phyloP scores from a whole-genome alignment of 805 yeast species.

The Wilhelminamyces savonicus region DNA sequence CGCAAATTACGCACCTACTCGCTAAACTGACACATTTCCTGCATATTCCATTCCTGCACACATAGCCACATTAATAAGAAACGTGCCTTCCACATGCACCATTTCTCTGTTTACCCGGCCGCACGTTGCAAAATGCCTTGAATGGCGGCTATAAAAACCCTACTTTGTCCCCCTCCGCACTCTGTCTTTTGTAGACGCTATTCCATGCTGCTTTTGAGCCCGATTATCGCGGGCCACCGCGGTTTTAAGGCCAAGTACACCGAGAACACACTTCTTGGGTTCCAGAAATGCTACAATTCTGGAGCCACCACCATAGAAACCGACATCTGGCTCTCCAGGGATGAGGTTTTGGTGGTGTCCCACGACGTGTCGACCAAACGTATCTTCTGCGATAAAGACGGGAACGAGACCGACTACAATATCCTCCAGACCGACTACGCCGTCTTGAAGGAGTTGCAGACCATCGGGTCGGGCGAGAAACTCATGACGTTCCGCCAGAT shows the following conservation, averaged over 20 bases:
- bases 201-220: too few species aligned
- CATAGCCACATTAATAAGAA: too few species aligned
- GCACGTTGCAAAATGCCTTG: too few species aligned
- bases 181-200: too few species aligned
- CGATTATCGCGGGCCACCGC: constrained; percentile 35
- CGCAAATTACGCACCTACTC: too few species aligned
- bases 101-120: too few species aligned
- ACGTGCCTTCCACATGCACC: too few species aligned
- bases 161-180: too few species aligned
- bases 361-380: constrained; percentile 36
- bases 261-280: constrained; percentile 35
- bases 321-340: constrained; percentile 35
- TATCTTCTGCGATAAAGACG: constrained; percentile 27
- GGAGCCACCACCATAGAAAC: constrained; percentile 38
- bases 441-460: constrained; percentile 14
- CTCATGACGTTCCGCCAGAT: constrained; percentile 25
- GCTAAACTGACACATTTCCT: too few species aligned
- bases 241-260: constrained; percentile 36
- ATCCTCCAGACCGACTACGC: constrained; percentile 27
- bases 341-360: constrained; percentile 31
- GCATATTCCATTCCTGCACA: too few species aligned
- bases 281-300: constrained; percentile 26
- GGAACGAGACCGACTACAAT: constrained; percentile 27
- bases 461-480: constrained; percentile 27
- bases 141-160: too few species aligned